Evolutionary conservation across 345 rosid genomes (phyloP).

Genomic region (Hypericum androsaemum): DNA sequence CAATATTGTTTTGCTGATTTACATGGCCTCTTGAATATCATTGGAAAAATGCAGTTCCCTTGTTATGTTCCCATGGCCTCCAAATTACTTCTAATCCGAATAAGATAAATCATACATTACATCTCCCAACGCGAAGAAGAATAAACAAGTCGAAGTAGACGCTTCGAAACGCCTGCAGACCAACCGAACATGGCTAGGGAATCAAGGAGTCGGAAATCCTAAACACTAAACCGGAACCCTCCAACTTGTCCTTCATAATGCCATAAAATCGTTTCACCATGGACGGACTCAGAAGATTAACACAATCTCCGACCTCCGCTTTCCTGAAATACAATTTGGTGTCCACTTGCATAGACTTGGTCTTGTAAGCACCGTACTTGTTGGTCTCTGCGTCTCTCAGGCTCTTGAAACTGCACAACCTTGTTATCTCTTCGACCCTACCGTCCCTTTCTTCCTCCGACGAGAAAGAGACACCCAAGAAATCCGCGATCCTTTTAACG

Average conservation of each 20-base stretch:
- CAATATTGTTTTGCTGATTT: constrained; percentile 28
- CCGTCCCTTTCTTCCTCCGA: constrained; percentile 14
- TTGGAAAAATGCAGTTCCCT: too few species aligned
- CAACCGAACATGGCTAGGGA: too few species aligned
- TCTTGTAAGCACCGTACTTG: constrained; percentile 14
- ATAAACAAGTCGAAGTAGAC: too few species aligned
- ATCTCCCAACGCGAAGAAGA: too few species aligned
- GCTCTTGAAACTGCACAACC: constrained; percentile 37
- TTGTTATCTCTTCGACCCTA: constrained; percentile 9
- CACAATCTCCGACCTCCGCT: constrained; percentile 21
- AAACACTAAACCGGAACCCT: constrained; percentile 15
- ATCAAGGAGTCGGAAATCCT: too few species aligned
- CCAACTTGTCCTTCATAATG: constrained; percentile 11
- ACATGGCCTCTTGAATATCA: too few species aligned
- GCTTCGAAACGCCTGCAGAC: too few species aligned
- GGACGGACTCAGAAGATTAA: constrained; percentile 7
- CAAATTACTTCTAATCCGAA: too few species aligned
- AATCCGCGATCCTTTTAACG: constrained; percentile 27
- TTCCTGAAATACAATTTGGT: constrained; percentile 20
- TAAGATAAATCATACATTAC: too few species aligned
- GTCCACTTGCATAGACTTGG: constrained; percentile 29
- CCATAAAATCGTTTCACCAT: constrained; percentile 6
- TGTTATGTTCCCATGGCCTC: too few species aligned
- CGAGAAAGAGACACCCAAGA: constrained; percentile 14
- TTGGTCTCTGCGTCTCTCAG: constrained; percentile 38